Evolutionary conservation across 441 rosid species (phyloP).

Genomic region (Codiaeum variegatum): DNA sequence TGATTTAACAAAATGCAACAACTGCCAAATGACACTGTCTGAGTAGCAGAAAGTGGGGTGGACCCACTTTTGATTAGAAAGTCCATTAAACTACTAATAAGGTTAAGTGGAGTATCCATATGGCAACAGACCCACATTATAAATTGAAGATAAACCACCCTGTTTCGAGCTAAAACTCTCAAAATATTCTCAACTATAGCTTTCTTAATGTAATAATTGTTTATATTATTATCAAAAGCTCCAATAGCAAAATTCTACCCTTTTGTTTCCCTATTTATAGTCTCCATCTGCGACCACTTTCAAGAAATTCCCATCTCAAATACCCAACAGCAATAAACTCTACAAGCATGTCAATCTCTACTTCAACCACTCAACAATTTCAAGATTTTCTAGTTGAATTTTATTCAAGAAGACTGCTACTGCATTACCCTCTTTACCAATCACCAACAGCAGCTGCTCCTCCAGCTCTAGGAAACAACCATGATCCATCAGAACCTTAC

Average conservation of each 20-base stretch:
- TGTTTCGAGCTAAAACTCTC: slow-evolving; percentile 23
- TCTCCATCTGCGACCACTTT: slow-evolving; percentile 26
- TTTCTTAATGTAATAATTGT: slow-evolving; percentile 22
- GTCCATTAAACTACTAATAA: slow-evolving; percentile 27
- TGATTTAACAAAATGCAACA: slow-evolving; percentile 25
- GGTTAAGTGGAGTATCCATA: slow-evolving; percentile 36
- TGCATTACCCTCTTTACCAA: slow-evolving; percentile 30
- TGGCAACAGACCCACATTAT: slow-evolving; percentile 15
- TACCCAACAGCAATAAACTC: slow-evolving; percentile 19
- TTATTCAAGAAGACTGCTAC: slow-evolving; percentile 62
- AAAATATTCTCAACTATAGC: slow-evolving; percentile 36
- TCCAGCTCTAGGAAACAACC: slow-evolving; percentile 30
- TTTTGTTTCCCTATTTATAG: slow-evolving; percentile 41
- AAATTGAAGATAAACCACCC: slow-evolving; percentile 19
- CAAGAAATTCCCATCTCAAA: slow-evolving; percentile 23
- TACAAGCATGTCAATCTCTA: slow-evolving; percentile 40
- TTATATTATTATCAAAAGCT: slow-evolving; percentile 14
- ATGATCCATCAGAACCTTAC: slow-evolving; percentile 27
- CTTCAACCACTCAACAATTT: slow-evolving; percentile 33
- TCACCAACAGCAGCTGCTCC: slow-evolving; percentile 36
- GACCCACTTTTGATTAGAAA: slow-evolving; percentile 36
- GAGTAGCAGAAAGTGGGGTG: slow-evolving; percentile 38
- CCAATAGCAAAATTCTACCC: slow-evolving; percentile 25
- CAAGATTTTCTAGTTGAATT: slow-evolving; percentile 41
- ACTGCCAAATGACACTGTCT: slow-evolving; percentile 34